Evolutionary conservation across 225 moss, liverwort and hornwort species (phyloP).

Genomic region (Pseudisothecium myosuroides): DNA sequence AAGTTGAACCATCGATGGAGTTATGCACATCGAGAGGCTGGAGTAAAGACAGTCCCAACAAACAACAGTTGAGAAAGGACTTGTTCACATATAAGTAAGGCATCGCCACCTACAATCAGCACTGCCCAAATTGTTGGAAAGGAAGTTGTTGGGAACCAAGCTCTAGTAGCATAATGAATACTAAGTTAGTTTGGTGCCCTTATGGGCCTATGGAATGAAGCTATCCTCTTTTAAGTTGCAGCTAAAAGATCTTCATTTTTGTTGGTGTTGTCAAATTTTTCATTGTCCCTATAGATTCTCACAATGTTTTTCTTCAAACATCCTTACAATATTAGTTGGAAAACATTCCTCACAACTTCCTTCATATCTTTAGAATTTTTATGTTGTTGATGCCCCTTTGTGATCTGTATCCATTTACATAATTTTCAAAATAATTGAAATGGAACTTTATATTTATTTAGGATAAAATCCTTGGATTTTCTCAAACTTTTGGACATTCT

Average conservation of each 20-base stretch:
- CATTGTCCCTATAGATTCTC: background rate
- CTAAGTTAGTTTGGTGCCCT: background rate
- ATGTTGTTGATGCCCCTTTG: fast-evolving
- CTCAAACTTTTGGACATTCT: background rate
- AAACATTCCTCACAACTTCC: background rate
- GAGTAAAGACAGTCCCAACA: background rate
- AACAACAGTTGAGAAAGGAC: background rate
- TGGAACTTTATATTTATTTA: background rate
- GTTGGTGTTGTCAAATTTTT: no score
- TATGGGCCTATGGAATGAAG: background rate
- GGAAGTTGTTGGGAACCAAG: fast-evolving
- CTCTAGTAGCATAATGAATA: background rate
- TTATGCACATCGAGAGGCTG: background rate
- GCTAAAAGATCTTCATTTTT: background rate
- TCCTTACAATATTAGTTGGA: background rate
- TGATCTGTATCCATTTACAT: background rate
- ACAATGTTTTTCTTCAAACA: background rate
- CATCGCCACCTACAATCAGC: no score
- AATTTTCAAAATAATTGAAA: no score
- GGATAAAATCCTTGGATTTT: background rate
- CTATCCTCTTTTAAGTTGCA: background rate
- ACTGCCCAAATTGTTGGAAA: background rate
- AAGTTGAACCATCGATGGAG: background rate
- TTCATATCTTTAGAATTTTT: background rate
- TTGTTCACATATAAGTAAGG: no score